A percentile compares a stretch with the other conserved stretches of the same genome.
Conservation (phyloP, 257 asterid genomes). For the Jaltomata sinuosa region DNA sequence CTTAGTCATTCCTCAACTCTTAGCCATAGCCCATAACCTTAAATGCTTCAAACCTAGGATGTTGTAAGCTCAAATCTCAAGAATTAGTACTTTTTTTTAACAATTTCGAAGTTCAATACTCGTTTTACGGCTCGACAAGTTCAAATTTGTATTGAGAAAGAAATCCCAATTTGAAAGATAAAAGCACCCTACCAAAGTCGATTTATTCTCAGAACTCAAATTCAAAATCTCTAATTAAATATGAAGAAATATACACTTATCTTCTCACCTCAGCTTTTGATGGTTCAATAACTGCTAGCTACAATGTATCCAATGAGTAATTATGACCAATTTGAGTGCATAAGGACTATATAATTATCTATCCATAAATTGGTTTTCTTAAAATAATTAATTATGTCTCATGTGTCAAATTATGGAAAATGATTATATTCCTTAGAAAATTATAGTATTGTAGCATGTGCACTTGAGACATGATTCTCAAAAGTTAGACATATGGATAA, state of each 20-base stretch:
- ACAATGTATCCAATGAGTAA: neutral
- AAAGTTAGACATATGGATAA: neutral
- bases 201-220: neutral
- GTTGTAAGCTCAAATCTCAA: neutral
- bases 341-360: neutral
- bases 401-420: neutral
- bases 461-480: neutral
- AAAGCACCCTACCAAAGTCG: rapidly evolving
- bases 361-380: neutral
- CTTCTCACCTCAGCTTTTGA: neutral
- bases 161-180: neutral
- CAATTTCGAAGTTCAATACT: neutral
- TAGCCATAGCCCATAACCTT: neutral
- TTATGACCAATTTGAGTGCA: neutral
- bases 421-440: neutral
- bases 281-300: neutral
- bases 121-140: neutral
- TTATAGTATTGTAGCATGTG: neutral
- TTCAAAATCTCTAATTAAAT: neutral
- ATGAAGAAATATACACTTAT: neutral
- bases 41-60: neutral
- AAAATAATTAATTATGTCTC: neutral
- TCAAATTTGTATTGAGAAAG: neutral
- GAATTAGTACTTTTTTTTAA: neutral
- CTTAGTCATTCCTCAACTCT: too few species aligned